Conservation (phyloP, 2,329 filamentous ascomycete species). For the Arthrobotrys sphaeroides region DNA sequence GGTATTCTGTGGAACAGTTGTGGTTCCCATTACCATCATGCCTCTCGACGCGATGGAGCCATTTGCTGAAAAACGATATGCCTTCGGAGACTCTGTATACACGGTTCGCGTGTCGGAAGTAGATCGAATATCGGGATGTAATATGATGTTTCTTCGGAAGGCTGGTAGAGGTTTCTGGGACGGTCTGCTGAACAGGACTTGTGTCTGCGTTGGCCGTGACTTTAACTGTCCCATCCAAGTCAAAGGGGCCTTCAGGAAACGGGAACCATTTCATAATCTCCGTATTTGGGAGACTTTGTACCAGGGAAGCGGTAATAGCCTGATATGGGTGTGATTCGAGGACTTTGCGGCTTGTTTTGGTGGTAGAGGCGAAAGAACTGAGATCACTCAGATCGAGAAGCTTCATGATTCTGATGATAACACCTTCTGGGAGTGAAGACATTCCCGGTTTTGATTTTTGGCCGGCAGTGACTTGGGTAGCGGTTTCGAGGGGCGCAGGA, state of each 20-base stretch:
- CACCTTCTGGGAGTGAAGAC: not conserved
- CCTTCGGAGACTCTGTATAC: not conserved
- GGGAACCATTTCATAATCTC: slow-evolving; percentile 29
- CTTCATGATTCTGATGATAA: slow-evolving; percentile 5
- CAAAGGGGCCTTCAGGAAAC: not conserved
- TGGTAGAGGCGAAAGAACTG: slow-evolving; percentile 8
- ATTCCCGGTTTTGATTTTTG: not conserved
- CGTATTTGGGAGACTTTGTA: slow-evolving; percentile 6
- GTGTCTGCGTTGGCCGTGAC: not conserved
- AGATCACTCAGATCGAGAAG: slow-evolving; percentile 15
- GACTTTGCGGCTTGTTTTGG: not conserved
- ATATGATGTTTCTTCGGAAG: not conserved
- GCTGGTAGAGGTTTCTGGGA: too few relatives aligned
- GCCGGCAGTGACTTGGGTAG: not conserved
- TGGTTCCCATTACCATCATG: slow-evolving; percentile 32
- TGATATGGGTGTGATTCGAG: not conserved
- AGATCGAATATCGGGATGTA: not conserved
- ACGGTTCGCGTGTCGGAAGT: slow-evolving; percentile 29
- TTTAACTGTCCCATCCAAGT: not conserved
- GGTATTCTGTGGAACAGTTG: slow-evolving; percentile 27
- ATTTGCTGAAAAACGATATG: slow-evolving; percentile 22
- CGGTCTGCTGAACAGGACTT: not conserved
- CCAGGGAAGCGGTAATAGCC: not conserved
- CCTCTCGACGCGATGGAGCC: slow-evolving; percentile 21
- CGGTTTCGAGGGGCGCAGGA: not conserved